Evolutionary conservation across 352 stramenopile genomes (phyloP), one percentile per base, ranked within the genome.

Genomic region (Blastocystis sp.): DNA sequence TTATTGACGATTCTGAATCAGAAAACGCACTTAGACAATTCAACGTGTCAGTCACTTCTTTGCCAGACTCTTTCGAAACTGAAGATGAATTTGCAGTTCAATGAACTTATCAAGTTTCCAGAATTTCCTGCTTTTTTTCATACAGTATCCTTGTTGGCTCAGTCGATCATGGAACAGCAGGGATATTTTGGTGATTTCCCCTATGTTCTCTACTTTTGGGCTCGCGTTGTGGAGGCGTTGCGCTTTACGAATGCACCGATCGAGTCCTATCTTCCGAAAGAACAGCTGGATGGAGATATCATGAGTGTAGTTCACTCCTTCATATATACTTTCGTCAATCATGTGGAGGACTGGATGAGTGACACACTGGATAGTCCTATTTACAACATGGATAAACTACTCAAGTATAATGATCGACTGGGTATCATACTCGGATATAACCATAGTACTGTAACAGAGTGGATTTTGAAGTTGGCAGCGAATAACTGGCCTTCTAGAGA

Each of bases 131-230:
- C 18, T 5, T 85, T 85, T 39, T 85, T 85, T 26, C 47, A 66
- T 4, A 18, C 7, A 9, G 9, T 85, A 4, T 53, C 73, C n/a
- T 7, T 54, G 16, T 85, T 85, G 24, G 73, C 73, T 16, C 11
- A 39, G 20, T 24, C 34, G 26, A 66, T 34, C 16, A 39, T 85
- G 8, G 16, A 24, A 0, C 26, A 50, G 5, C 30, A 26, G n/a
- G 73, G 73, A 18, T 85, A 85, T 66, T 47, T 85, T 8, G 54
- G 30, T 16, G 73, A 85, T 43, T 85, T 85, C 73, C 47, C 53
- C 20, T 85, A 85, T 26, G 50, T 66, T 4, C 73, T 85, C 4
- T 16, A 69, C 2, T 62, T 85, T 11, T 85, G 73, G 73, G 41
- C 47, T 66, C 73, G 73, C 13, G 43, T 85, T 30, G 20, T 85